These are phyloP conservation scores for Laguncularia racemosa DNA, from an alignment of 345 rosid genomes.

Conservation along the genomic window DNA sequence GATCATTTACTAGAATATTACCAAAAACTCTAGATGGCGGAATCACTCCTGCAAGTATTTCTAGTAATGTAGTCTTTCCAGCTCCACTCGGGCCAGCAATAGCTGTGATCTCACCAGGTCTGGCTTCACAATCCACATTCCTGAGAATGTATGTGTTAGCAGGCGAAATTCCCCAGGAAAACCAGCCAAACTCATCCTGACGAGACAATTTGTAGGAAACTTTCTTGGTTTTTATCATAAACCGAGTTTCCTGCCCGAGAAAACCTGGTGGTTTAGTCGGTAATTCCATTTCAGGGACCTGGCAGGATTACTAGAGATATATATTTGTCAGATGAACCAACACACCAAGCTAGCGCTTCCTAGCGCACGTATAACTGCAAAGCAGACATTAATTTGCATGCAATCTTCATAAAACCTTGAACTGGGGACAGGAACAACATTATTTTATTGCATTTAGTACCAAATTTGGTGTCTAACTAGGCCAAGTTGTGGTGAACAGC, in stretches of 20 bases:
- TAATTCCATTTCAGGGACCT: conserved; percentile 47
- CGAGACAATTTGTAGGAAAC: conserved; percentile 46
- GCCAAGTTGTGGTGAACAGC: too few relatives aligned
- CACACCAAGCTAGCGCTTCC: conserved; percentile 46
- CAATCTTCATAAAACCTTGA: neutral
- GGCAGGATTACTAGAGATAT: neutral
- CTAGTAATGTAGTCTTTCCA: conserved; percentile 80
- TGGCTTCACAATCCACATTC: conserved; percentile 59
- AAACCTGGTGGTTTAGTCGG: conserved; percentile 40
- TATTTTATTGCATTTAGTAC: too few relatives aligned
- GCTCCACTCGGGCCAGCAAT: conserved; percentile 95
- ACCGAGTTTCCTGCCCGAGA: conserved; percentile 28
- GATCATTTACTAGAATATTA: conserved; percentile 54
- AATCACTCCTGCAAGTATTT: conserved; percentile 73
- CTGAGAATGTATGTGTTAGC: conserved; percentile 34
- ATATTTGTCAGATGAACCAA: conserved; percentile 49
- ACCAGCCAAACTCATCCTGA: conserved; percentile 25
- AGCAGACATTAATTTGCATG: conserved; percentile 2
- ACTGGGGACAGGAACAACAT: too few relatives aligned
- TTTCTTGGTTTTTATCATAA: conserved; percentile 47
- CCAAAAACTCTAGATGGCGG: conserved; percentile 30
- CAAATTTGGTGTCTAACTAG: too few relatives aligned
- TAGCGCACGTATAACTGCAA: conserved; percentile 11
- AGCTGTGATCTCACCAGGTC: conserved; percentile 59
- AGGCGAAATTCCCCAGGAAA: conserved; percentile 16